Evolutionary conservation across 2,329 filamentous ascomycete genomes (phyloP).

Genomic region (Aspergillus flavus): DNA sequence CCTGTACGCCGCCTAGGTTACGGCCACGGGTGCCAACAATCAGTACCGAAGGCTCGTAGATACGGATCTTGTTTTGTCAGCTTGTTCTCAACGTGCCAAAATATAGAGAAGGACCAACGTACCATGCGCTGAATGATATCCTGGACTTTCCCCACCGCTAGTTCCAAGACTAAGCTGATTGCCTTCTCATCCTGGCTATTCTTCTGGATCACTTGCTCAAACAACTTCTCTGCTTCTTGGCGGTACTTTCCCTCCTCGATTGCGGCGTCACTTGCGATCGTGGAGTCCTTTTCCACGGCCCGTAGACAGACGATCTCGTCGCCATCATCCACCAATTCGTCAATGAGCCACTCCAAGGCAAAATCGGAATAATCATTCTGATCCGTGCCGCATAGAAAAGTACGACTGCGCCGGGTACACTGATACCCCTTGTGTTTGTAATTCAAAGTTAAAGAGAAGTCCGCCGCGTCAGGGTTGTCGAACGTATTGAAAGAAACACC

Average conservation of each 20-base stretch:
- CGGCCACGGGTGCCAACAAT: constrained; percentile 87
- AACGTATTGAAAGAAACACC: constrained; percentile 78
- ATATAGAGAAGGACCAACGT: constrained; percentile 33
- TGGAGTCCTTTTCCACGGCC: constrained; percentile 81
- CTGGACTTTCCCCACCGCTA: constrained; percentile 85
- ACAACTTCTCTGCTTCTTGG: constrained; percentile 71
- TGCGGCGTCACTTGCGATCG: constrained; percentile 62
- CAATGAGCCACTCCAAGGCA: constrained; percentile 87
- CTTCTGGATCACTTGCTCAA: constrained; percentile 76
- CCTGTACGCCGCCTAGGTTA: constrained; percentile 82
- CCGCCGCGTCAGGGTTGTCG: constrained; percentile 65
- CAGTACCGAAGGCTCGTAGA: constrained; percentile 88
- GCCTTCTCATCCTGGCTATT: constrained; percentile 77
- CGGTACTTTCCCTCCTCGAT: constrained; percentile 72
- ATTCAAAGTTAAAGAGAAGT: constrained; percentile 79
- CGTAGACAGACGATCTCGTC: constrained; percentile 90
- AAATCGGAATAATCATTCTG: constrained; percentile 91
- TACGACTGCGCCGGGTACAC: constrained; percentile 76
- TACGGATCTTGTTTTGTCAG: constrained; percentile 67
- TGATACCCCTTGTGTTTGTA: constrained; percentile 86
- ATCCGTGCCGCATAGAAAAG: constrained; percentile 88
- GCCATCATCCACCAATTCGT: constrained; percentile 89
- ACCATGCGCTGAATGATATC: constrained; percentile 90
- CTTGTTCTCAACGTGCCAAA: not conserved
- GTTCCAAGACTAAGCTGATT: constrained; percentile 82